Base-by-base conservation (phyloP, 768 basidiomycete genomes). In the Cubamyces sp. region DNA sequence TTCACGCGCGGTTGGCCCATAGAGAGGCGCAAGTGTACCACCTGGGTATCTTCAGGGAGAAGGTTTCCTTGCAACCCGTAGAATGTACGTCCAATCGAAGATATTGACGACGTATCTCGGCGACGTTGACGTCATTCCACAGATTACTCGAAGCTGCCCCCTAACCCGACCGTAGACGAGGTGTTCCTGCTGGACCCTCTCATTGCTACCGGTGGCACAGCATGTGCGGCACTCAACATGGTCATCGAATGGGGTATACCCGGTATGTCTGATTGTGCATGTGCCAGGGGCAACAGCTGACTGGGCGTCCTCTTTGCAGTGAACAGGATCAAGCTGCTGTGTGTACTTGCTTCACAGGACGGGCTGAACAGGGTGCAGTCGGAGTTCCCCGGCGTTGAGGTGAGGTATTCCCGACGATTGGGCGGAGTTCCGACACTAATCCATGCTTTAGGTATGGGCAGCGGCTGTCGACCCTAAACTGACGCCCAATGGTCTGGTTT, bases 171-270 rank as follows among this genome's bases (percentile, higher is more conserved):
- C 0, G 84, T 96, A 15, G 96, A 98, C 70, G 75, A 84, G 42
- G 87, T 94, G n/a, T 93, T 87, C 76, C 78, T 98, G 23, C 80
- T 98, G 30, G 96, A 98, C 68, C 96, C 96, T 18, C 77, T 98
- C 34, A 88, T 98, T 68, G 96, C 96, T 0, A 98, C 96, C 3
- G 96, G 95, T 54, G 92, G 94, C 12, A 98, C 96, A 4, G 94
- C 92, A 2, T 82, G 84, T 64, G 95, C 96, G 18, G 96, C 96
- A 9, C 73, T 98, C 57, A 70, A 82, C 53, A 98, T 97, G 93
- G 81, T 96, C 54, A 68, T 81, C 1, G 93, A 93, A 56, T 93
- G 91, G 92, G 91, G 92, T 28, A 81, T 92, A 67, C 79, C 87
- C 16, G 61, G 92, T 91, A 66, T 64, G 82, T 62, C 21, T 16